Base-by-base conservation (phyloP, 1,284 basidiomycete genomes). In the Apiotrichum mycotoxinovorans region DNA sequence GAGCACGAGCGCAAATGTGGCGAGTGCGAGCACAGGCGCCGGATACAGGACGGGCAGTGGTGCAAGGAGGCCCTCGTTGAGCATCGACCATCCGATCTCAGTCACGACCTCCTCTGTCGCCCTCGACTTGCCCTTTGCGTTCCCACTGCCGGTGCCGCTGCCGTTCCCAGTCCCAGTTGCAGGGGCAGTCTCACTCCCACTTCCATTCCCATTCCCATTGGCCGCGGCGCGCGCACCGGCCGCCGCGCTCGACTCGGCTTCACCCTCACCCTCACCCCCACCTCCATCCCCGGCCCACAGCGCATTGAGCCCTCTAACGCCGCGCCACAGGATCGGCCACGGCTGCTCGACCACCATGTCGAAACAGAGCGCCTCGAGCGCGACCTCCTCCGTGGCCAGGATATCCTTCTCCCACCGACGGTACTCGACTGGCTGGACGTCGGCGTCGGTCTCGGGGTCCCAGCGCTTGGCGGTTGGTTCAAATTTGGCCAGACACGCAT, bases 311-410 rank as follows among this genome's bases (percentile, higher is more conserved):
- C 65, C 66, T 25, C 52, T 68, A 85, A 87, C 22, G 86, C 78
- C 65, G 85, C 85, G 43, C 85, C 84, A 59, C 41, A 93, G 79
- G 49, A 87, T 81, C 25, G 84, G 83, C 69, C 93, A 91, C 22
- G 91, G 89, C 65, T 86, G 91, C 59, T 85, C 84, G 22, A 93
- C 84, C 35, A 87, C 83, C 70, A 94, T 87, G 74, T 96, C 93
- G 71, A 96, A 96, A 78, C 91, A 95, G 5, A 96, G 80, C 0
- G 89, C 87, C 67, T 93, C 91, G 9, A 96, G 80, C 0, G 93
- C 80, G 22, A 85, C 83, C 77, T 94, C 91, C 73, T 96, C 92
- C 1, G 85, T 85, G 22, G 84, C 76, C 1, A 95, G 78, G 51
- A 96, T 91, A 1, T 82, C 81, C 46, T 81, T 78, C 72, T 88